Evolutionary conservation across 2,329 filamentous ascomycete genomes (phyloP), one percentile per base, ranked within the genome.

Genomic region (Akanthomyces lecanii): DNA sequence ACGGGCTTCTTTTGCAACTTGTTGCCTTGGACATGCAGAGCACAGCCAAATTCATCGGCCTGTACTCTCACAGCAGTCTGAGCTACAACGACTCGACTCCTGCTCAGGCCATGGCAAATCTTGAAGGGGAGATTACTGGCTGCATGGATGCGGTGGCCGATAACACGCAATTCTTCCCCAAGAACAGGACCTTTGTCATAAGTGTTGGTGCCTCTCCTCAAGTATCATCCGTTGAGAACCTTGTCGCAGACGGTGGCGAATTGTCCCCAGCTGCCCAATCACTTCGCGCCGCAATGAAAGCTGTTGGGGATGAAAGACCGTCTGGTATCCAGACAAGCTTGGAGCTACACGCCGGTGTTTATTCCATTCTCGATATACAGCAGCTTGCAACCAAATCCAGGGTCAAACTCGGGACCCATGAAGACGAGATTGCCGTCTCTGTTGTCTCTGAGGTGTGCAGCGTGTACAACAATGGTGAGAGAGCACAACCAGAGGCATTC

Each of bases 281-380:
- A 0, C 52, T 72, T 0, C 58, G 52, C 2, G 48, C 57, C 1
- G 63, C 65, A 0, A 66, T 71, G 0, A 8, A 64, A 0, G 12
- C 23, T 0, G 66, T 68, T 1, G 51, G 23, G 45, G 0, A 2
- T 4, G 0, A 53, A 0, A 65, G 54, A 0, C 51, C 62, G 0
- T 52, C 51, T 14, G 69, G 66, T 1, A 53, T 72, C 0, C 44
- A 62, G 0, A 70, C 69, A 0, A 68, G 48, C 0, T 66, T 89
- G 0, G 86, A 89, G 66, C 72, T 89, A 1, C 87, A 89, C 66
- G 86, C 87, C 0, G 87, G 87, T 0, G 85, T 88, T 1, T 89
- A 89, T 67, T 82, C 86, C 0, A 71, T 87, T 5, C 77, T 89
- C 5, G 87, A 89, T 67, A 79, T 88, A 69, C 87, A 89, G 67